These are phyloP conservation scores for Russula brevipes DNA, from an alignment of 768 basidiomycete genomes.

Conservation along the genomic window DNA sequence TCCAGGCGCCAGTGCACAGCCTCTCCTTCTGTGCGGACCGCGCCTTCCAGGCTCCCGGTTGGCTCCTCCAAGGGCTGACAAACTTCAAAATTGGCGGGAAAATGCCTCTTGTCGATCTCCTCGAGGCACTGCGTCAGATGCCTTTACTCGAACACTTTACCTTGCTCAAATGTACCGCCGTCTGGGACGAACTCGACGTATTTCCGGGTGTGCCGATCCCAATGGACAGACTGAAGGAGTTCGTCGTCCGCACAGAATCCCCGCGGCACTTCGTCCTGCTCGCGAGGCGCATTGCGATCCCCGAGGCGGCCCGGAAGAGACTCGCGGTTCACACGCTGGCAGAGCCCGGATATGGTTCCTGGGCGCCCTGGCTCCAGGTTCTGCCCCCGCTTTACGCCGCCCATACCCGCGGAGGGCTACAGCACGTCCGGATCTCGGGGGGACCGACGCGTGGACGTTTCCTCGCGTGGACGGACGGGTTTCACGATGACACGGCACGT, in stretches of 20 bases:
- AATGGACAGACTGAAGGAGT: constrained; percentile 4
- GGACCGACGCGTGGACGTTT: constrained; percentile 16
- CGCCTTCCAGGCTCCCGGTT: not conserved
- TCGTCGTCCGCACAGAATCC: constrained; percentile 9
- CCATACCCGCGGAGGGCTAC: not conserved
- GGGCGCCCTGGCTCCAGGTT: constrained; percentile 4
- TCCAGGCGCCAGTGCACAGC: not conserved
- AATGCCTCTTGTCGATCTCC: not conserved
- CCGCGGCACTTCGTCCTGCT: constrained; percentile 14
- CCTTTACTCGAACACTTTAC: constrained; percentile 4
- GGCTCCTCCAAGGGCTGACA: constrained; percentile 10
- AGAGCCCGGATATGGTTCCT: not conserved
- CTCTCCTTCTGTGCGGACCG: constrained; percentile 9
- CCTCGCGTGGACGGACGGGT: constrained; percentile 9
- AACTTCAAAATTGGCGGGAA: not conserved
- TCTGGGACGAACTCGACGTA: constrained; percentile 5
- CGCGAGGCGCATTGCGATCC: constrained; percentile 5
- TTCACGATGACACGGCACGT: not conserved
- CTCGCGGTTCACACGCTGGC: constrained; percentile 1
- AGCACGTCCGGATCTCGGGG: constrained; percentile 12
- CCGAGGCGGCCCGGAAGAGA: not conserved
- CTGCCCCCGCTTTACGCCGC: not conserved
- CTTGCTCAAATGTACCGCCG: not conserved
- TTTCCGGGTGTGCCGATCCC: not conserved
- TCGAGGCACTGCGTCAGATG: constrained; percentile 7